Percentiles rank a stretch among this genome's conserved stretches.
phyloP scores from a whole-genome alignment of 1,284 basidiomycete genomes.

The Ganoderma lingzhi region DNA sequence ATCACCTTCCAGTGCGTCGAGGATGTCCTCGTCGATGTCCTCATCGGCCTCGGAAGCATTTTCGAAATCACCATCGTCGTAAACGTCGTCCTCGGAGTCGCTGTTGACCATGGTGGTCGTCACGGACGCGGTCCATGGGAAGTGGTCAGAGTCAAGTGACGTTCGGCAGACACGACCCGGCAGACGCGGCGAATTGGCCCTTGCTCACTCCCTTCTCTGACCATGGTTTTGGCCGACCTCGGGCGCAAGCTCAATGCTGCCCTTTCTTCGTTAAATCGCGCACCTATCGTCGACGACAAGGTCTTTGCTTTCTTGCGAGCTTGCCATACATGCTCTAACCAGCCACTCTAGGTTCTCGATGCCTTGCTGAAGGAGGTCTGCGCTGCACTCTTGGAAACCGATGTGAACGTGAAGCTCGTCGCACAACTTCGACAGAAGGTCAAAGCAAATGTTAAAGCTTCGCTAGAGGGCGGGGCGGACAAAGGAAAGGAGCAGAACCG shows the following conservation, averaged over 20 bases:
- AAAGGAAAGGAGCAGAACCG: conserved; percentile 84
- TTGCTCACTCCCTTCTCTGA: conserved; percentile 37
- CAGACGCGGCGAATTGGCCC: conserved; percentile 16
- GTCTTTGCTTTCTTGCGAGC: conserved; percentile 47
- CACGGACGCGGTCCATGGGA: conserved; percentile 22
- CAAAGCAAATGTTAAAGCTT: conserved; percentile 84
- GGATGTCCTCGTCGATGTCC: conserved; percentile 62
- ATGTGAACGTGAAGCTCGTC: conserved; percentile 98
- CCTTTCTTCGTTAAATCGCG: conserved; percentile 88
- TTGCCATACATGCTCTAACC: conserved; percentile 23
- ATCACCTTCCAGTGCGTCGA: conserved; percentile 57
- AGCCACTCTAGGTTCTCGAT: conserved; percentile 81
- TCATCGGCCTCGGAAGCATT: conserved; percentile 56
- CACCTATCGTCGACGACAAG: conserved; percentile 90
- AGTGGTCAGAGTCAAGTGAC: conserved; percentile 31
- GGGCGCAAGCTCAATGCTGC: conserved; percentile 95
- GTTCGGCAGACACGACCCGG: not conserved
- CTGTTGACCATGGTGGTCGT: conserved; percentile 55
- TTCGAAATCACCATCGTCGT: conserved; percentile 59
- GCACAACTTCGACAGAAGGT: conserved; percentile 89
- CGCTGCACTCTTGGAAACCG: conserved; percentile 92
- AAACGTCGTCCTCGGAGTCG: conserved; percentile 70
- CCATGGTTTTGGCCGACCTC: conserved; percentile 96
- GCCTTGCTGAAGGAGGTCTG: conserved; percentile 95
- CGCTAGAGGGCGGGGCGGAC: conserved; percentile 76